Base-by-base conservation (phyloP, 257 asterid genomes). In the Echium plantagineum region DNA sequence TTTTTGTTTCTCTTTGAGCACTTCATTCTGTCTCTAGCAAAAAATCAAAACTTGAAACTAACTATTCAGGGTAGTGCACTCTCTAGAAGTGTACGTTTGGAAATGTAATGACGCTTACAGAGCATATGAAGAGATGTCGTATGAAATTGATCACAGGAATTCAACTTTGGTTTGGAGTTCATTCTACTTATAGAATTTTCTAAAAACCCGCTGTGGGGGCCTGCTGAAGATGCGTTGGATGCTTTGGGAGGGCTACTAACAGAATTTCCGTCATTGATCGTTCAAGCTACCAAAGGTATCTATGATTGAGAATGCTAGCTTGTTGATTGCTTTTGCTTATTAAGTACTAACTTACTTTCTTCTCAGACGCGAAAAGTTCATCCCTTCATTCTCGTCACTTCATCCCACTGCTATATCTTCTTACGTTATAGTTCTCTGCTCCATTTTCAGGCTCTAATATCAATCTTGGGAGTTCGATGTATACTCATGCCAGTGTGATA, bases 111-210 rank as follows among this genome's bases (percentile, higher is more conserved):
- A 42, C 1, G 49, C 49, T 42, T 42, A 42, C 0, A 42, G 12
- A 42, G 49, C 49, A 42, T 13, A 42, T 42, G 49, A 42, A 42
- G 49, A 42, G 54, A 60, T 19, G 18, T 60, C 18, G n/a, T 20
- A 67, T 66, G 49, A 10, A 12, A 42, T 72, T 42, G 16, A 57
- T 76, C 64, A 75, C 88, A 88, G 96, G 96, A 85, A 77, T 88
- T 85, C 72, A 83, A 85, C 79, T 74, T 69, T 61, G 94, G 93
- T 3, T 68, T 88, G 49, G 96, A 88, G 83, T 79, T 81, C 38
- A 31, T 85, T 68, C 78, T 88, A 70, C 90, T 88, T n/a, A 18
- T 83, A 63, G 71, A 75, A 61, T 88, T 88, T 68, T 62, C 19
- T 35, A 74, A 60, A 63, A 76, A 75, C 65, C 81, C 87, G 58